phyloP scores from a whole-genome alignment of 1,284 basidiomycete species.

The Pterulicium gracile region DNA sequence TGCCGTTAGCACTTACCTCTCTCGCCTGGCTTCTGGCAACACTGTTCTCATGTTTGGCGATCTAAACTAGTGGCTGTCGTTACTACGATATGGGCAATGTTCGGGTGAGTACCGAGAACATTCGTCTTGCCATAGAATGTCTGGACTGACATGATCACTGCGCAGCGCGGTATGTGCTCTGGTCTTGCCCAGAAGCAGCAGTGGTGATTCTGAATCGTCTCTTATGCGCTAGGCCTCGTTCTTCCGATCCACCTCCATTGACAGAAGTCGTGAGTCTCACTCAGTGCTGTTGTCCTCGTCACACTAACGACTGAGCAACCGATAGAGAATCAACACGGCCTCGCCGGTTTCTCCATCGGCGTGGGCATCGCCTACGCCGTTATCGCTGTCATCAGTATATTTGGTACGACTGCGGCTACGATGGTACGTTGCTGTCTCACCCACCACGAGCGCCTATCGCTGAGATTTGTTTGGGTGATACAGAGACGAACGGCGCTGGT shows the following conservation, averaged over 20 bases:
- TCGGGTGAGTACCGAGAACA: constrained; percentile 35
- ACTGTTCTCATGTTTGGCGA: too few species aligned
- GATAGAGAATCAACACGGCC: constrained; percentile 32
- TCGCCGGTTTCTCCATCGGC: constrained; percentile 50
- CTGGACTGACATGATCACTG: constrained; percentile 8
- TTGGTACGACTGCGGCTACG: constrained; percentile 41
- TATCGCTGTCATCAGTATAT: constrained; percentile 43
- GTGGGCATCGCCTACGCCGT: constrained; percentile 45
- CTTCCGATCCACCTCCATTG: constrained; percentile 42
- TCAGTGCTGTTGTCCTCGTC: neutral
- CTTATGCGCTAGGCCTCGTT: constrained; percentile 35
- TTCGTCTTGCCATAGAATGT: constrained; percentile 4
- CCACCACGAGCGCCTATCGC: neutral
- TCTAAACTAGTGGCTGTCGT: constrained; percentile 38
- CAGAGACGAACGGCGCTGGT: constrained; percentile 53
- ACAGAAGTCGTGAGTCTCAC: constrained; percentile 31
- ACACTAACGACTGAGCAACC: constrained; percentile 1
- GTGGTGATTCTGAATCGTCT: constrained; percentile 3
- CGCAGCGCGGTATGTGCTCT: constrained; percentile 38
- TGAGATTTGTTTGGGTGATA: constrained; percentile 6
- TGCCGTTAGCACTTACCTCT: constrained; percentile 1
- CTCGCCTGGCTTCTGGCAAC: neutral
- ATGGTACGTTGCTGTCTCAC: constrained; percentile 31
- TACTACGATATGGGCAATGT: constrained; percentile 45
- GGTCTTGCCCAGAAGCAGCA: neutral